These are phyloP conservation scores for Hypoxylon trugodes DNA, from an alignment of 495 filamentous ascomycete species.

Conservation along the genomic window DNA sequence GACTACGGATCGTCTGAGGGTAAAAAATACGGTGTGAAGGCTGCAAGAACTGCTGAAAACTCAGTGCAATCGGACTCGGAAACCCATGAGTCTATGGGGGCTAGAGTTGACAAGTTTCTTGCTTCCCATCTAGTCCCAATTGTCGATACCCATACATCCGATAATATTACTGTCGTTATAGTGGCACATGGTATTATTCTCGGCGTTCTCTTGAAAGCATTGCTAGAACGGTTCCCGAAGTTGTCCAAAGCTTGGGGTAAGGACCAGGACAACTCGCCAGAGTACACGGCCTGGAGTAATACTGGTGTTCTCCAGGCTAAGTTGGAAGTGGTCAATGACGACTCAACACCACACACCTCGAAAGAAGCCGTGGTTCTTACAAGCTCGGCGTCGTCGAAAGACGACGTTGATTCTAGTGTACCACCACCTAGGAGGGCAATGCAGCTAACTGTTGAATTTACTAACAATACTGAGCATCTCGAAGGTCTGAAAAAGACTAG, in stretches of 20 bases:
- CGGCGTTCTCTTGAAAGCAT: conserved; percentile 67
- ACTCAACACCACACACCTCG: neutral
- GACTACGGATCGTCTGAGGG: conserved; percentile 75
- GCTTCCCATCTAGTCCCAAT: conserved; percentile 65
- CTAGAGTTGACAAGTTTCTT: conserved; percentile 69
- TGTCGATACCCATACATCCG: conserved; percentile 48
- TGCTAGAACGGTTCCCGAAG: conserved; percentile 65
- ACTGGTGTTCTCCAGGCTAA: conserved; percentile 48
- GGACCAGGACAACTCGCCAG: conserved; percentile 29
- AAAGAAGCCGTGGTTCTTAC: neutral
- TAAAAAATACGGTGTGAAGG: conserved; percentile 52
- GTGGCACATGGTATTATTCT: conserved; percentile 87
- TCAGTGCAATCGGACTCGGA: conserved; percentile 52
- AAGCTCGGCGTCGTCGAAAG: neutral
- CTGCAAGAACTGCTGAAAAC: conserved; percentile 11
- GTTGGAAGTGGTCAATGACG: conserved; percentile 2
- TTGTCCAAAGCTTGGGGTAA: conserved; percentile 44
- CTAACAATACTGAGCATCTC: conserved; percentile 71
- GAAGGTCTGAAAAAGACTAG: conserved; percentile 75
- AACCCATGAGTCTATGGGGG: conserved; percentile 69
- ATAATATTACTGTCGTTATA: conserved; percentile 60
- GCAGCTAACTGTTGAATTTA: conserved; percentile 27
- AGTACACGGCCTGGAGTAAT: conserved; percentile 53
- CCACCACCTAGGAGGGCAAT: neutral
- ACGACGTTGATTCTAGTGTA: neutral